These are phyloP conservation scores for Nemania sp. DNA, from an alignment of 2,329 filamentous ascomycete species.

Conservation along the genomic window DNA sequence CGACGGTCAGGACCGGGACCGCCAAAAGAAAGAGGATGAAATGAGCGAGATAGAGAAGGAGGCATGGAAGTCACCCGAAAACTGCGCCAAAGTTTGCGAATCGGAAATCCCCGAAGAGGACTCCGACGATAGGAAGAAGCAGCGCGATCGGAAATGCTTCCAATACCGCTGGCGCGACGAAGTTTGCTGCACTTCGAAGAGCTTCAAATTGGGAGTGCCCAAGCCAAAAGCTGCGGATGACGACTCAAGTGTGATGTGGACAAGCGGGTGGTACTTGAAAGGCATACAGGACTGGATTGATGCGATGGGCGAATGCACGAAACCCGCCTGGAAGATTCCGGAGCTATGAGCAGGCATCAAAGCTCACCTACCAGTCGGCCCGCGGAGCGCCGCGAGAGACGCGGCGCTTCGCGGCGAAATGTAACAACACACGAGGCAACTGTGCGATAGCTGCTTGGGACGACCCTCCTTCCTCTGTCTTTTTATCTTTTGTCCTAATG, in stretches of 20 bases:
- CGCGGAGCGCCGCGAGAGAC: not conserved
- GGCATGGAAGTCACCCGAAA: conserved; percentile 51
- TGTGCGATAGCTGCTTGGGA: not conserved
- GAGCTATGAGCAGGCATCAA: conserved; percentile 32
- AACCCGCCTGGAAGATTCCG: conserved; percentile 47
- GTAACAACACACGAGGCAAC: conserved; percentile 7
- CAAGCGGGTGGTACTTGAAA: conserved; percentile 52
- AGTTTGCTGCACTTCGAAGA: conserved; percentile 49
- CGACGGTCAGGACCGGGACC: conserved; percentile 39
- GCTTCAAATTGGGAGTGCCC: conserved; percentile 51
- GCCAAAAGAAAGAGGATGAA: conserved; percentile 46
- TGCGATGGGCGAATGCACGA: conserved; percentile 48
- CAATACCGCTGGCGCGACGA: conserved; percentile 53
- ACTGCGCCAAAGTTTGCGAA: conserved; percentile 56
- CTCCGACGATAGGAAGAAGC: conserved; percentile 34
- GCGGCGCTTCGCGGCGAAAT: not conserved
- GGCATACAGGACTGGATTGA: conserved; percentile 54
- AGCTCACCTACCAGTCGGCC: not conserved
- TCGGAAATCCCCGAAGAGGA: conserved; percentile 44
- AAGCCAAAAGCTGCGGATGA: conserved; percentile 39
- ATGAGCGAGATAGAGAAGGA: conserved; percentile 49
- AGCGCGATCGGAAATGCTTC: conserved; percentile 47
- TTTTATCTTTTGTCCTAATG: conserved; percentile 11
- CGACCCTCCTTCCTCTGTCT: not conserved
- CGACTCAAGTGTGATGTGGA: conserved; percentile 42